Conservation (phyloP, 306 rosid genomes). For the Gynostemma pentaphyllum region DNA sequence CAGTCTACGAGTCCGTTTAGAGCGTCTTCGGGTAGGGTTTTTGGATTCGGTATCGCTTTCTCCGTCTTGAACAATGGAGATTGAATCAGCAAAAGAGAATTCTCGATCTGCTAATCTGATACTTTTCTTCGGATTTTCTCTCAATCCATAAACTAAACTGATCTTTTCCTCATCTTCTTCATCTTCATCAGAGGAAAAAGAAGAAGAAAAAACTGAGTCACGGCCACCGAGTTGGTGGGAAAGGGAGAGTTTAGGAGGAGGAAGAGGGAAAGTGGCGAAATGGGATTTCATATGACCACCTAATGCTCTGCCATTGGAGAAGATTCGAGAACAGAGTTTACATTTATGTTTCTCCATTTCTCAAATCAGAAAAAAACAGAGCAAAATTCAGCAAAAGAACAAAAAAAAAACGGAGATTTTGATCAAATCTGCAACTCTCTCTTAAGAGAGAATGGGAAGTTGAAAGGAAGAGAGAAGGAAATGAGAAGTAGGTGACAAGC, state of each 20-base stretch:
- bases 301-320: slow-evolving; percentile 75
- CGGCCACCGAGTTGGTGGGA: slow-evolving; percentile 1
- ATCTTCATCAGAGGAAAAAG: slow-evolving; percentile 3
- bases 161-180: slow-evolving; percentile 4
- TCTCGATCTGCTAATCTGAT: slow-evolving; percentile 52
- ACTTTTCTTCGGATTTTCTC: slow-evolving; percentile 62
- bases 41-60: slow-evolving; percentile 83
- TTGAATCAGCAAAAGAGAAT: slow-evolving; percentile 40
- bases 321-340: slow-evolving; percentile 57
- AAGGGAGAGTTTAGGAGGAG: slow-evolving; percentile 22
- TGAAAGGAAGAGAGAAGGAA: slow-evolving; percentile 4
- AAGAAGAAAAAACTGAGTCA: slow-evolving; percentile 13
- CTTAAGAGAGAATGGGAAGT: not conserved
- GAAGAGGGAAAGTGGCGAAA: slow-evolving; percentile 57
- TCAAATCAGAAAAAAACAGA: not conserved
- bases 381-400: not conserved
- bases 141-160: slow-evolving; percentile 25
- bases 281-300: slow-evolving; percentile 99
- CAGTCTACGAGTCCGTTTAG: slow-evolving; percentile 42
- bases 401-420: slow-evolving; percentile 13
- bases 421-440: not conserved
- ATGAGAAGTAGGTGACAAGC: slow-evolving; percentile 18
- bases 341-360: slow-evolving; percentile 52
- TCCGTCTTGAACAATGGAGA: slow-evolving; percentile 49
- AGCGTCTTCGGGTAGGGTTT: slow-evolving; percentile 51